Conservation (phyloP, 2,329 filamentous ascomycete genomes). For the Mycogone perniciosa region DNA sequence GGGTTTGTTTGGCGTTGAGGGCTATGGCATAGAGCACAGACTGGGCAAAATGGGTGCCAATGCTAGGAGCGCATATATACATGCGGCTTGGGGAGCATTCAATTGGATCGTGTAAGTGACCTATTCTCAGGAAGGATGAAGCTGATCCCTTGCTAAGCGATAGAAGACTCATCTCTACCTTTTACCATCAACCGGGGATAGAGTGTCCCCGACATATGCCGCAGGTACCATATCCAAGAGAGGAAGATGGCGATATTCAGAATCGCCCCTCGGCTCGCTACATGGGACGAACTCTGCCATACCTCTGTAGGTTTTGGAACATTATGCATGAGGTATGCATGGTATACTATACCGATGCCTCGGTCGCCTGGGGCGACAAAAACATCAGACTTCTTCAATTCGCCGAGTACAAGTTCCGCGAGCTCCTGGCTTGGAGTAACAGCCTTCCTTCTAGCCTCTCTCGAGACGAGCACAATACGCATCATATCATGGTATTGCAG, state of each 20-base stretch:
- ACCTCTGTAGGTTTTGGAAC: constrained; percentile 30
- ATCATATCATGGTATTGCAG: constrained; percentile 33
- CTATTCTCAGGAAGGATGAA: background rate
- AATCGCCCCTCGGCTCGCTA: constrained; percentile 6
- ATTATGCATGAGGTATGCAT: constrained; percentile 30
- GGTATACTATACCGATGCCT: constrained; percentile 19
- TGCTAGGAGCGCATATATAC: constrained; percentile 13
- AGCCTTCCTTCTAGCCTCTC: constrained; percentile 22
- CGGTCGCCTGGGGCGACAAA: background rate
- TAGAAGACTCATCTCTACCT: constrained; percentile 2
- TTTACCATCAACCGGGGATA: constrained; percentile 3
- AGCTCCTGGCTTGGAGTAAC: constrained; percentile 33
- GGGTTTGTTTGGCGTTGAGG: constrained; percentile 23
- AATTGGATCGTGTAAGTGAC: constrained; percentile 33
- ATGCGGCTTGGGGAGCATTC: constrained; percentile 28
- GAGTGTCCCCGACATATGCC: constrained; percentile 1
- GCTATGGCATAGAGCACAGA: background rate
- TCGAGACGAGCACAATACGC: constrained; percentile 21
- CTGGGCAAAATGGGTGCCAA: constrained; percentile 5
- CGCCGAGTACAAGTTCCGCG: constrained; percentile 32
- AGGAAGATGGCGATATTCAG: background rate
- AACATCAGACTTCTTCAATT: constrained; percentile 18
- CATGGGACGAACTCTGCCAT: constrained; percentile 25
- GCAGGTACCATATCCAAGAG: background rate
- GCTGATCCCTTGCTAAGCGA: background rate